phyloP scores from a whole-genome alignment of 805 yeast species.

The Wickerhamiella brachini region DNA sequence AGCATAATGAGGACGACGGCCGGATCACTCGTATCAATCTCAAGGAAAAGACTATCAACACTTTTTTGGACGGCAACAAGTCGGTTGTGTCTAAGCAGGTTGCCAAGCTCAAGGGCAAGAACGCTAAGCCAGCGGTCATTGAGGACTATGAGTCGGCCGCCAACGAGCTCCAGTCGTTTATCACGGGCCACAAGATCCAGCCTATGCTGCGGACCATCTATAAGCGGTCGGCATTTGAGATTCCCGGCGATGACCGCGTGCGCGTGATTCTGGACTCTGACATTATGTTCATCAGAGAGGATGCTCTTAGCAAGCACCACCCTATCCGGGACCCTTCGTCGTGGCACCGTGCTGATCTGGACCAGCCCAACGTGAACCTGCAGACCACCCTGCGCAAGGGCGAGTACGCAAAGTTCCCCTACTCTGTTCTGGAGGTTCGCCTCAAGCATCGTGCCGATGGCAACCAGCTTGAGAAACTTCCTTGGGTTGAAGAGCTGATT shows the following conservation, averaged over 20 bases:
- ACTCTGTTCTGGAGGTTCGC: conserved; percentile 69
- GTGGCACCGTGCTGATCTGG: conserved; percentile 92
- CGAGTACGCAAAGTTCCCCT: conserved; percentile 70
- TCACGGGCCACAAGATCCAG: conserved; percentile 51
- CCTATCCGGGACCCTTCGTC: conserved; percentile 79
- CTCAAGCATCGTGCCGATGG: conserved; percentile 32
- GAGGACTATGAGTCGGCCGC: conserved; percentile 42
- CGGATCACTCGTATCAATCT: conserved; percentile 48
- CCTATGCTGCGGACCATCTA: conserved; percentile 80
- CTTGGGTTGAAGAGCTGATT: conserved; percentile 79
- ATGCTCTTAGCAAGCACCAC: conserved; percentile 64
- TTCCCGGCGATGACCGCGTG: conserved; percentile 91
- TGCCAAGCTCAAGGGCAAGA: conserved; percentile 49
- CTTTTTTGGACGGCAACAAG: conserved; percentile 45
- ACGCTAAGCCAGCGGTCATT: conserved; percentile 38
- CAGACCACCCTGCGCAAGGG: conserved; percentile 74
- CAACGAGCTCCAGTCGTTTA: conserved; percentile 46
- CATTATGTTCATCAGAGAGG: conserved; percentile 78
- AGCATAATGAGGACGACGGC: conserved; percentile 37
- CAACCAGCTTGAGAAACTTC: conserved; percentile 23
- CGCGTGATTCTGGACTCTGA: conserved; percentile 86
- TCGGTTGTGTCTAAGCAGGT: conserved; percentile 36
- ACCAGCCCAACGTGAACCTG: conserved; percentile 48
- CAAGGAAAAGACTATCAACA: conserved; percentile 71
- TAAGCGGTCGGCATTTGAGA: conserved; percentile 91